Evolutionary conservation across 768 basidiomycete genomes (phyloP), one percentile per base, ranked within the genome.

Genomic region (Mycena rebaudengoi): DNA sequence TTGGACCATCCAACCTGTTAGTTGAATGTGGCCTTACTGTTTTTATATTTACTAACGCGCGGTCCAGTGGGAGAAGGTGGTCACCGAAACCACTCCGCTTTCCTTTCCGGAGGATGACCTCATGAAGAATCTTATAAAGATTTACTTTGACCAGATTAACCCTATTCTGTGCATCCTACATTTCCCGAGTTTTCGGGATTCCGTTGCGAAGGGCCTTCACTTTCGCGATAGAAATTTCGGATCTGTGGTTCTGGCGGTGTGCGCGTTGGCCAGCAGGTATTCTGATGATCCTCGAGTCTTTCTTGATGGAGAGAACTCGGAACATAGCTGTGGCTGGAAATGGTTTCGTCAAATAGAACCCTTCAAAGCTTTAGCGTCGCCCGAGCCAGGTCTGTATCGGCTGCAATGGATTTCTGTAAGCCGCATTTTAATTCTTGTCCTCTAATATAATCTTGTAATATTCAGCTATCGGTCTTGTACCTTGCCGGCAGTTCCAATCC

Each of bases 301-400:
- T 39, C 60, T 74, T 18, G 71, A 74, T 12, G 75, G 70, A 20
- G 81, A 76, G 37, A 67, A 75, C n/a, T 72, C 77, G 11, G 74
- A 82, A 7, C 77, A 82, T 39, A 84, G 84, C 13, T 71, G 80
- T 30, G 88, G 88, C 1, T 90, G 87, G 86, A 82, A 83, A 69
- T 91, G 83, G 72, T 85, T 86, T 64, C 69, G 75, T 23, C 88
- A 90, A 71, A 84, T 92, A 7, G 83, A 88, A 50, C 80, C 85
- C 60, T 35, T 57, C 3, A 43, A 35, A 13, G n/a, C 44, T 7
- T 37, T 25, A 5, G 29, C 28, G 2, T 35, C 55, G 23, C 21
- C 44, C 11, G 20, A 26, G 23, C 32, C 55, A 4, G 33, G 44
- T 8, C 20, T 57, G 44, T n/a, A 25, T 30, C 55, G 20, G 7